phyloP scores from a whole-genome alignment of 768 basidiomycete genomes.

The Kwoniella shandongensis region DNA sequence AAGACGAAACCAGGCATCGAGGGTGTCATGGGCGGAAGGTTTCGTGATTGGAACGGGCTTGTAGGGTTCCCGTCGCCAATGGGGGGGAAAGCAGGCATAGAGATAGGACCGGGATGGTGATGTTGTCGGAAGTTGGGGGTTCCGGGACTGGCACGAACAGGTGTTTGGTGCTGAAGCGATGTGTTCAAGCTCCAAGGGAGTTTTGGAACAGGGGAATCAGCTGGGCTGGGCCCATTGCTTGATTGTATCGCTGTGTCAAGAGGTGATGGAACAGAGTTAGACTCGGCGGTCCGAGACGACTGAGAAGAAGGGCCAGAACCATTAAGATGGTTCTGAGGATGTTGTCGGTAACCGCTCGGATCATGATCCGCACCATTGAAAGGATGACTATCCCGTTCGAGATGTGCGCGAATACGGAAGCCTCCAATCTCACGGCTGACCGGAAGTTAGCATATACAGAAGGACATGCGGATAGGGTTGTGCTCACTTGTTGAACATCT shows the following conservation, averaged over 20 bases:
- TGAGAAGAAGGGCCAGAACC: neutral
- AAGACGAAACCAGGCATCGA: slow-evolving; percentile 96
- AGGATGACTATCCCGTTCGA: slow-evolving; percentile 58
- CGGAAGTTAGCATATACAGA: neutral
- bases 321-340: neutral
- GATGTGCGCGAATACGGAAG: slow-evolving; percentile 81
- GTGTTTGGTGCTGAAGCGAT: slow-evolving; percentile 16
- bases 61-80: slow-evolving; percentile 48
- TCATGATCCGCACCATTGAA: neutral
- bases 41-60: slow-evolving; percentile 67
- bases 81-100: slow-evolving; percentile 54
- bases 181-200: slow-evolving; percentile 41
- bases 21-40: slow-evolving; percentile 90
- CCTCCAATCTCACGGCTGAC: slow-evolving; percentile 83
- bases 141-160: slow-evolving; percentile 8
- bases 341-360: neutral
- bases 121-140: slow-evolving; percentile 31
- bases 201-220: slow-evolving; percentile 11
- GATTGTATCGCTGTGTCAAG: neutral
- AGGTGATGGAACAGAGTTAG: no score
- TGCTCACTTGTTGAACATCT: slow-evolving; percentile 85
- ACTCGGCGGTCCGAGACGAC: no score
- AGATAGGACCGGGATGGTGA: slow-evolving; percentile 49
- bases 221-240: neutral
- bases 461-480: slow-evolving; percentile 1